A percentile compares a stretch with the other conserved stretches of the same genome.
Evolutionary conservation across 345 rosid genomes (phyloP).

Genomic region (Limnanthes douglasii): DNA sequence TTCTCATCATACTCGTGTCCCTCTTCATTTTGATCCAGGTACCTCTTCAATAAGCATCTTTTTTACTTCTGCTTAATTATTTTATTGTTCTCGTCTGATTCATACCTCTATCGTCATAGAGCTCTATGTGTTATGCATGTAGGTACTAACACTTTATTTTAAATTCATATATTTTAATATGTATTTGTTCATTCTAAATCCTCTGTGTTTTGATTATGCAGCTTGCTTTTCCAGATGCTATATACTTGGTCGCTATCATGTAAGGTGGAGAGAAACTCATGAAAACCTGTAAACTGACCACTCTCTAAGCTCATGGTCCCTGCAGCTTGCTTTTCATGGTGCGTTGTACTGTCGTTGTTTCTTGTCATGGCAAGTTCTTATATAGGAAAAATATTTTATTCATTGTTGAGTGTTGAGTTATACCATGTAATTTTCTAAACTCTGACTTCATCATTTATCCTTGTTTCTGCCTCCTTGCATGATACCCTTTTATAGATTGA

Average conservation of each 20-base stretch:
- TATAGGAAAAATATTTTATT: not conserved
- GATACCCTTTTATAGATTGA: no score
- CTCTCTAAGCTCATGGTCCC: constrained; percentile 77
- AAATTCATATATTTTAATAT: not conserved
- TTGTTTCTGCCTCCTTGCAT: no score
- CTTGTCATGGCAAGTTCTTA: constrained; percentile 11
- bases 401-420: no score
- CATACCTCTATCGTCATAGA: constrained; percentile 74
- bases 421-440: no score
- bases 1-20: no score
- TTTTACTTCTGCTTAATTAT: no score
- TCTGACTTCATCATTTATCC: no score
- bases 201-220: constrained; percentile 19
- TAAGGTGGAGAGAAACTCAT: constrained; percentile 61
- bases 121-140: constrained; percentile 94
- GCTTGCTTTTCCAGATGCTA: constrained; percentile 88
- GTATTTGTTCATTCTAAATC: not conserved
- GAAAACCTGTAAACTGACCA: constrained; percentile 88
- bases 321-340: constrained; percentile 82
- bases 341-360: constrained; percentile 74
- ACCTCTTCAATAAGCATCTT: no score
- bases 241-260: constrained; percentile 74
- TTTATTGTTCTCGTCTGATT: no score
- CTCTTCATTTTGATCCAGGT: no score
- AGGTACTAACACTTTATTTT: not conserved